Evolutionary conservation across 1,139 yeast genomes (phyloP).

Genomic region (Pichia cactophila): DNA sequence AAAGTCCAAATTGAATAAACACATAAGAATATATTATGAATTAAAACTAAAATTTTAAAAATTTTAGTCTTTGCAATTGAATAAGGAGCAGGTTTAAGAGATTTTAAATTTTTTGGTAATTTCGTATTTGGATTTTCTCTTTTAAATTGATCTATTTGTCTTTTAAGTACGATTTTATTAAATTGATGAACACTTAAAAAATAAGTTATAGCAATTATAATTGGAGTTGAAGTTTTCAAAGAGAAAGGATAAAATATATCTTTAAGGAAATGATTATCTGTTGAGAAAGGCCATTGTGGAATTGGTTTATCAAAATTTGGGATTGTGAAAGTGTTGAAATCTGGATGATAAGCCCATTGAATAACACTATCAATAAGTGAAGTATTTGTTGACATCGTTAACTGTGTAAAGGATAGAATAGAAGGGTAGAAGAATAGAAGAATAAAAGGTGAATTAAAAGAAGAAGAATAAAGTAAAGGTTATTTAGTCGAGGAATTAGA

Average conservation of each 20-base stretch:
- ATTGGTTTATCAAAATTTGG: slow-evolving; percentile 20
- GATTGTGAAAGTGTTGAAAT: slow-evolving; percentile 17
- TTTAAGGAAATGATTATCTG: slow-evolving; percentile 12
- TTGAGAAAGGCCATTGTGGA: slow-evolving; percentile 25
- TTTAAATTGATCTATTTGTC: slow-evolving; percentile 25
- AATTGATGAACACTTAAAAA: slow-evolving; percentile 51
- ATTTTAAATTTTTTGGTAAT: slow-evolving; percentile 25
- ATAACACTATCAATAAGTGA: slow-evolving; percentile 9
- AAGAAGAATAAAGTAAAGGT: neutral
- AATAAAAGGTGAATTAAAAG: neutral
- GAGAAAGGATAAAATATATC: slow-evolving; percentile 28
- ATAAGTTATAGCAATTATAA: slow-evolving; percentile 53
- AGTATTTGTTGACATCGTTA: neutral
- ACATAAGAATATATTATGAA: slow-evolving; percentile 59
- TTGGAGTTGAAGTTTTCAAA: slow-evolving; percentile 40
- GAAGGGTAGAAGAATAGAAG: neutral
- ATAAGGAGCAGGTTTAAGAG: slow-evolving; percentile 50
- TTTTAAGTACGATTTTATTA: slow-evolving; percentile 33
- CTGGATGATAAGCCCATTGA: slow-evolving; percentile 19
- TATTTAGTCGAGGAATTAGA: too few species aligned
- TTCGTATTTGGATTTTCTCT: slow-evolving; percentile 18
- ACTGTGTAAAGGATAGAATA: too few species aligned
- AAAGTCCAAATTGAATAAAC: slow-evolving; percentile 68
- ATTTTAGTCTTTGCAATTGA: slow-evolving; percentile 37
- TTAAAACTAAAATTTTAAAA: slow-evolving; percentile 50